Evolutionary conservation across 2,329 filamentous ascomycete genomes (phyloP).

Genomic region (Hansfordia pulvinata): DNA sequence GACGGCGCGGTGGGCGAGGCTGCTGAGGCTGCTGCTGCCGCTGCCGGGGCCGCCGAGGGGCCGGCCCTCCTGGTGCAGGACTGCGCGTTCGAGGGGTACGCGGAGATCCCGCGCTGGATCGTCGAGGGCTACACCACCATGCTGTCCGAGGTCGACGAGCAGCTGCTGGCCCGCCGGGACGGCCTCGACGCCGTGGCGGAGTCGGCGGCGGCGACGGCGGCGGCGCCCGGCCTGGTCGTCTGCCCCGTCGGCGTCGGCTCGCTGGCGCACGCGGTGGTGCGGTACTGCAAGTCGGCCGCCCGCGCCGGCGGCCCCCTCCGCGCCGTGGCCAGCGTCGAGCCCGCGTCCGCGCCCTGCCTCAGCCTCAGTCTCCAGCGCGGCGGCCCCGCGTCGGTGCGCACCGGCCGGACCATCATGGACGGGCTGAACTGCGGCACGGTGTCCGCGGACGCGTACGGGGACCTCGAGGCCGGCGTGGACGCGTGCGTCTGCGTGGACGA

Average conservation of each 20-base stretch:
- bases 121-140: slow-evolving; percentile 65
- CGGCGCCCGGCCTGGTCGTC: slow-evolving; percentile 33
- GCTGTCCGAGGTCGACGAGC: slow-evolving; percentile 49
- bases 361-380: slow-evolving; percentile 24
- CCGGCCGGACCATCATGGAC: slow-evolving; percentile 32
- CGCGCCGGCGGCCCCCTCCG: slow-evolving; percentile 30
- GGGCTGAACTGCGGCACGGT: slow-evolving; percentile 37
- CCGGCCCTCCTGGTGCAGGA: slow-evolving; percentile 60
- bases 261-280: slow-evolving; percentile 52
- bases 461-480: slow-evolving; percentile 25
- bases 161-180: slow-evolving; percentile 30
- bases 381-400: slow-evolving; percentile 20
- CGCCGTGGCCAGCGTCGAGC: slow-evolving; percentile 54
- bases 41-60: slow-evolving; percentile 19
- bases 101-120: slow-evolving; percentile 56
- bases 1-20: slow-evolving; percentile 44
- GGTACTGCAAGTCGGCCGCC: slow-evolving; percentile 40
- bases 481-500: too few species aligned
- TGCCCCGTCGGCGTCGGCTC: slow-evolving; percentile 59
- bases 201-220: too few species aligned
- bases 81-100: slow-evolving; percentile 49
- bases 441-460: slow-evolving; percentile 26
- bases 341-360: slow-evolving; percentile 21
- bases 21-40: slow-evolving; percentile 23
- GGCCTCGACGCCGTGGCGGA: too few species aligned